Percentiles rank a stretch among this genome's conserved stretches.
Conservation (phyloP, 768 basidiomycete species). For the Suillus subaureus region DNA sequence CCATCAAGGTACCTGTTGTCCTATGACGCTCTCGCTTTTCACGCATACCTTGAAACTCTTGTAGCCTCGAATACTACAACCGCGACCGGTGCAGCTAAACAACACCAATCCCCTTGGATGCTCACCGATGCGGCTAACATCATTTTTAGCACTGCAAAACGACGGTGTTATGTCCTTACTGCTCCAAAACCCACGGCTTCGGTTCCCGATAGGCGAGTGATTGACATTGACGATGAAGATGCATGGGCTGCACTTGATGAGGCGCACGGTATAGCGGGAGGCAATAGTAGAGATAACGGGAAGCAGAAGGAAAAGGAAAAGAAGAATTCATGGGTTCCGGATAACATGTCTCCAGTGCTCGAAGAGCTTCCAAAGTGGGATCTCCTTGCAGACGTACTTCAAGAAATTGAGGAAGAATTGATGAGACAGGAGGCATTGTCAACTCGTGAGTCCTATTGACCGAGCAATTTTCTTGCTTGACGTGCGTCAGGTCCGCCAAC, state of each 20-base stretch:
- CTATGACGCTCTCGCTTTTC: constrained; percentile 90
- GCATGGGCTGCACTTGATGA: constrained; percentile 78
- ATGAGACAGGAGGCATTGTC: constrained; percentile 55
- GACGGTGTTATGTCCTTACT: constrained; percentile 71
- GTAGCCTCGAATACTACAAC: constrained; percentile 60
- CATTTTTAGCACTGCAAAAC: constrained; percentile 80
- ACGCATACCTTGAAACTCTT: constrained; percentile 89
- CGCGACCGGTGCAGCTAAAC: constrained; percentile 52
- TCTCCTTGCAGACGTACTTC: constrained; percentile 77
- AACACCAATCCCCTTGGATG: constrained; percentile 86
- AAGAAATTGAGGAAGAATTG: constrained; percentile 90
- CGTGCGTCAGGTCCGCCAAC: constrained; percentile 17
- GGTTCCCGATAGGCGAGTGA: constrained; percentile 25
- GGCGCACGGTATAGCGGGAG: constrained; percentile 39
- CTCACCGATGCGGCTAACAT: constrained; percentile 89
- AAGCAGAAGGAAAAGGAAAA: constrained; percentile 6
- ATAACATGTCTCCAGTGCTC: constrained; percentile 79
- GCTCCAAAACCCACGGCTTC: constrained; percentile 25
- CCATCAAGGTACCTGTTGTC: constrained; percentile 73
- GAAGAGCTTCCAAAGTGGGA: constrained; percentile 98
- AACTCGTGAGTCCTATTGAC: constrained; percentile 16
- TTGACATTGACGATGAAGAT: constrained; percentile 66
- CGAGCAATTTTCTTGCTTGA: not conserved
- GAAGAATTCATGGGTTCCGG: constrained; percentile 61
- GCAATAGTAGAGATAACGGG: constrained; percentile 5